Conservation (phyloP, 495 filamentous ascomycete genomes). For the Aspergillus olivimuriae region DNA sequence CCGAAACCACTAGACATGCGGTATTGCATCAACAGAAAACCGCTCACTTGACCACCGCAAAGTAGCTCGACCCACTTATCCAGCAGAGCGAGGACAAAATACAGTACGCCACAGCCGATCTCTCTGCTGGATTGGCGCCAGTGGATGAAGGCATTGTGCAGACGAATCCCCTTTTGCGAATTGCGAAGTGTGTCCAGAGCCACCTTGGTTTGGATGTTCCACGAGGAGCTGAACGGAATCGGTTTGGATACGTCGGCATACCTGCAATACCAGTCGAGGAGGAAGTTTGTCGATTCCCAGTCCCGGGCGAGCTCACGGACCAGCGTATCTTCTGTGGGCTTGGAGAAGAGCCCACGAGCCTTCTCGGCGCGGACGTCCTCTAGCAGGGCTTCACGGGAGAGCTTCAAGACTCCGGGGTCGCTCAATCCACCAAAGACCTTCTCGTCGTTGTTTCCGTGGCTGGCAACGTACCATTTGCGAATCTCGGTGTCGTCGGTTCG, state of each 20-base stretch:
- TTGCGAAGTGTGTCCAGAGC: slow-evolving; percentile 47
- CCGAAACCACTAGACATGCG: slow-evolving; percentile 52
- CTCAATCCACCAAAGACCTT: slow-evolving; percentile 32
- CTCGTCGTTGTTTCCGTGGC: slow-evolving; percentile 26
- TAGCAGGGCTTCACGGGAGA: slow-evolving; percentile 41
- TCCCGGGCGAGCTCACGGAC: slow-evolving; percentile 44
- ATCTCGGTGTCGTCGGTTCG: slow-evolving; percentile 44
- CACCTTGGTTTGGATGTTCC: slow-evolving; percentile 54
- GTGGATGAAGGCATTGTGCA: slow-evolving; percentile 58
- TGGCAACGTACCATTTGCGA: slow-evolving; percentile 40
- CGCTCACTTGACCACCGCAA: slow-evolving; percentile 39
- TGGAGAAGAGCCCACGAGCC: slow-evolving; percentile 34
- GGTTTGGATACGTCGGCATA: slow-evolving; percentile 44
- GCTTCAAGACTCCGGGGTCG: slow-evolving; percentile 38
- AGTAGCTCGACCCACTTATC: slow-evolving; percentile 55
- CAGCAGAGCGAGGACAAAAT: slow-evolving; percentile 53
- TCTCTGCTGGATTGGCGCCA: slow-evolving; percentile 54
- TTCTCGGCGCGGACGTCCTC: slow-evolving; percentile 40
- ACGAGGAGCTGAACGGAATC: slow-evolving; percentile 53
- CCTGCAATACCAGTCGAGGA: slow-evolving; percentile 54
- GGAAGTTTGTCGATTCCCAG: slow-evolving; percentile 52
- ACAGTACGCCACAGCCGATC: slow-evolving; percentile 50
- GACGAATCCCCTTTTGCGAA: slow-evolving; percentile 49
- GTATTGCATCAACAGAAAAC: too few species aligned
- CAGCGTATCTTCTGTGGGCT: slow-evolving; percentile 35